These are phyloP conservation scores for Thermoascus crustaceus DNA, from an alignment of 2,329 filamentous ascomycete species.

Conservation along the genomic window DNA sequence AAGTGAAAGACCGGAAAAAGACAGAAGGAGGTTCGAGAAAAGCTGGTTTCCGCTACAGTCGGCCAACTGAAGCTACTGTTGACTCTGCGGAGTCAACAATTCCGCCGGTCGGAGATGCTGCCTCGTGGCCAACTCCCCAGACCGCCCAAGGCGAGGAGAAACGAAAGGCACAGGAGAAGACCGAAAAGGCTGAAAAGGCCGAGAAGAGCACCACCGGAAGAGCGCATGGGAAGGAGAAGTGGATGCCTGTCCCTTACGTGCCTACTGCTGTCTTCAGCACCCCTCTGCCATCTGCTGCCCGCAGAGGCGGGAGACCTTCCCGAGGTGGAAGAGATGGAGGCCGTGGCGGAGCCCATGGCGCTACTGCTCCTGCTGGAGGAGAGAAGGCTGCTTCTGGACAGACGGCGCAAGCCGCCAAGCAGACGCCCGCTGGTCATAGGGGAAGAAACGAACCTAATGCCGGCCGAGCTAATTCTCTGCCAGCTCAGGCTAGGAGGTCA, in stretches of 20 bases:
- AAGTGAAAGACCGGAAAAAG: conserved; percentile 29
- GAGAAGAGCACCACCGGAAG: conserved; percentile 53
- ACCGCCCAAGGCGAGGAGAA: conserved; percentile 67
- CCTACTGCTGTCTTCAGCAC: conserved; percentile 83
- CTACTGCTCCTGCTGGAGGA: conserved; percentile 18
- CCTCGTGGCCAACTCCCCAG: conserved; percentile 86
- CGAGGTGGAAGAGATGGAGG: conserved; percentile 47
- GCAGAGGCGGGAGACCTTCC: conserved; percentile 48
- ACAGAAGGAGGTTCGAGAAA: conserved; percentile 24
- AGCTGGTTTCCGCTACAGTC: conserved; percentile 9
- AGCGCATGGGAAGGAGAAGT: conserved; percentile 65
- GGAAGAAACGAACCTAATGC: conserved; percentile 29
- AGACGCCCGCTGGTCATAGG: conserved; percentile 22
- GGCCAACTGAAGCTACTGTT: conserved; percentile 9
- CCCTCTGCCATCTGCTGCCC: conserved; percentile 49
- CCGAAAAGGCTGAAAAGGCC: conserved; percentile 50
- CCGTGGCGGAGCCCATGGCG: conserved; percentile 36
- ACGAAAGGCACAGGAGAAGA: conserved; percentile 61
- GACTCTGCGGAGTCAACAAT: conserved; percentile 27
- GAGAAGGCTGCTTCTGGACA: conserved; percentile 28
- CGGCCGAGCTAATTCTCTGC: conserved; percentile 32
- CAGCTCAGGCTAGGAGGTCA: conserved; percentile 29
- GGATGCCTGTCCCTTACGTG: conserved; percentile 74
- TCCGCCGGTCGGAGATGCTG: conserved; percentile 66
- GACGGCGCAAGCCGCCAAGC: conserved; percentile 21